Percentiles rank a stretch among this genome's conserved stretches.
Conservation (phyloP, 164 flowering plant genomes). For the Annona cherimola region DNA sequence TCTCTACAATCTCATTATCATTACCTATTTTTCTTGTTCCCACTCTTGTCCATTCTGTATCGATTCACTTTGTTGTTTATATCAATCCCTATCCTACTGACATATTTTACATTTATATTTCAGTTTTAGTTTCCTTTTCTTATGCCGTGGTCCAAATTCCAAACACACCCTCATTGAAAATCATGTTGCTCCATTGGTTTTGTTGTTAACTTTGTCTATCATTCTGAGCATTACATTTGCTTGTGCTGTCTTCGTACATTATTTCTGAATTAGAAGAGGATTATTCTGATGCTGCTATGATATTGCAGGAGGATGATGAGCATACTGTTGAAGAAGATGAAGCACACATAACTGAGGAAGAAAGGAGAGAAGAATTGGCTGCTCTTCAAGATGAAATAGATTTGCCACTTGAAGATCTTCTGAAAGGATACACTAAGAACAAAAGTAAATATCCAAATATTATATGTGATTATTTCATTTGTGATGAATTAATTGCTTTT, state of each 20-base stretch:
- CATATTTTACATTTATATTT: too few relatives aligned
- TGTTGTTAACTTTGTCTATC: too few relatives aligned
- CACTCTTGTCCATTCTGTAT: too few relatives aligned
- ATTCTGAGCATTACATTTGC: background rate
- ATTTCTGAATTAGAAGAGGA: background rate
- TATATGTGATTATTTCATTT: background rate
- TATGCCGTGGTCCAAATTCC: too few relatives aligned
- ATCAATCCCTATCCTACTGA: too few relatives aligned
- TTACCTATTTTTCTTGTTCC: too few relatives aligned
- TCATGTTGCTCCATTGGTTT: too few relatives aligned
- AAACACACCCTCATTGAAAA: too few relatives aligned
- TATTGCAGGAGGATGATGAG: constrained; percentile 91
- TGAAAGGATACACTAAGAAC: constrained; percentile 51
- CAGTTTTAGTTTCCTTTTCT: too few relatives aligned
- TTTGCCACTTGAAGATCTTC: constrained; percentile 83
- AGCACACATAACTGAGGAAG: constrained; percentile 75
- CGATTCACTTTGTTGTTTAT: too few relatives aligned
- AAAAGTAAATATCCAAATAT: constrained; percentile 31
- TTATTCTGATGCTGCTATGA: constrained; percentile 9
- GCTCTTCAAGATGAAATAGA: constrained; percentile 74
- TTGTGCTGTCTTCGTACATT: background rate
- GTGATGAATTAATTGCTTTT: background rate
- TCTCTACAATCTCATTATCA: too few relatives aligned
- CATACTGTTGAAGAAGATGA: constrained; percentile 91
- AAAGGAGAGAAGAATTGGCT: constrained; percentile 77